Conservation (phyloP, 495 filamentous ascomycete species). For the Aspergillus coremiiformis region DNA sequence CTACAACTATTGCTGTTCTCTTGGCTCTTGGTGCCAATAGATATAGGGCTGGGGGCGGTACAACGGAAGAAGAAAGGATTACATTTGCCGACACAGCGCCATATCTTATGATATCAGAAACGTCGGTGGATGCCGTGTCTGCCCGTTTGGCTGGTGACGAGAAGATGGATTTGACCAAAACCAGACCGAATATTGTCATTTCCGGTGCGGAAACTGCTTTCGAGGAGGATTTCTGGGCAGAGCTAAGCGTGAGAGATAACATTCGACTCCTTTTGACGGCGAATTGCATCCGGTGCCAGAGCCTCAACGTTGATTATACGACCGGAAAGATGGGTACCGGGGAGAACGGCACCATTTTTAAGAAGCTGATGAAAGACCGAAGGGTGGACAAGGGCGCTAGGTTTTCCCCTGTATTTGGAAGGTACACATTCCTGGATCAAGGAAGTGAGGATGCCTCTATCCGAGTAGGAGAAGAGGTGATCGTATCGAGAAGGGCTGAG, state of each 20-base stretch:
- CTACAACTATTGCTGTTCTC: background rate
- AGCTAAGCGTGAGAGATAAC: slow-evolving; percentile 38
- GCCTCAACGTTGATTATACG: slow-evolving; percentile 75
- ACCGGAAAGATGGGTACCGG: slow-evolving; percentile 60
- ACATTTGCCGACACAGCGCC: slow-evolving; percentile 79
- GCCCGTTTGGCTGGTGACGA: slow-evolving; percentile 47
- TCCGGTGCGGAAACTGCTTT: slow-evolving; percentile 51
- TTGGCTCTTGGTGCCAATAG: background rate
- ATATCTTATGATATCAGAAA: slow-evolving; percentile 62
- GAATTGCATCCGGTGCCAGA: slow-evolving; percentile 75
- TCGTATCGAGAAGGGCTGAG: slow-evolving; percentile 48
- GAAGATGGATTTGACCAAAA: slow-evolving; percentile 68
- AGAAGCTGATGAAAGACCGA: slow-evolving; percentile 70
- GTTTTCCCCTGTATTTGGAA: slow-evolving; percentile 76
- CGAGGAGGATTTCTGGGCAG: slow-evolving; percentile 86
- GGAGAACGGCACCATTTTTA: slow-evolving; percentile 60
- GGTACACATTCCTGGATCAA: slow-evolving; percentile 61
- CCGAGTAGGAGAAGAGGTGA: slow-evolving; percentile 63
- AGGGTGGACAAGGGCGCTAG: slow-evolving; percentile 66
- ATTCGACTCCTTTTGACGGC: slow-evolving; percentile 54
- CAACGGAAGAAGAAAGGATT: slow-evolving; percentile 38
- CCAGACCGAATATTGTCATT: slow-evolving; percentile 80
- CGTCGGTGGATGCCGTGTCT: slow-evolving; percentile 61
- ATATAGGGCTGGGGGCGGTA: background rate
- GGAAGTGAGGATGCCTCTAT: slow-evolving; percentile 30